Evolutionary conservation across 305 asterid species (phyloP), one percentile per base, ranked within the genome.

Genomic region (Rubia peregrina): DNA sequence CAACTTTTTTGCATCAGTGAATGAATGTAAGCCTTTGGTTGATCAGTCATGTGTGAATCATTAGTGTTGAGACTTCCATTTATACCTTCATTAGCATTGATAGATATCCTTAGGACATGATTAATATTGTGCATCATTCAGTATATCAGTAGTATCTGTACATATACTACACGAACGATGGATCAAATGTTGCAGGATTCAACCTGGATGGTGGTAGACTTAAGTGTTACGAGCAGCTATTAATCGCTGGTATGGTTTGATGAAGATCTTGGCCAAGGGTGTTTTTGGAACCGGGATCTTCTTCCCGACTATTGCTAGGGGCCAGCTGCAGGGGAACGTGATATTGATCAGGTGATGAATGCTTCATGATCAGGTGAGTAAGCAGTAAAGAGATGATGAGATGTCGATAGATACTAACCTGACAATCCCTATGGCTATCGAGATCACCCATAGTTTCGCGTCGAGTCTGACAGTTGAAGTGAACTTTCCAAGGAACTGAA

Each of bases 221-320:
- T 55, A 71, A 57, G 80, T 62, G 57, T 61, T 68, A 9, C 77
- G 79, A 71, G 80, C 70, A 75, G 87, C 88, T 7, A 93, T 81
- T 80, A 88, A 86, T 57, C 82, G 79, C 76, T 81, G 91, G 79
- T 93, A 89, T 62, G 92, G 96, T 82, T 75, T 89, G 57, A 80
- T 67, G 80, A 89, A 85, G 73, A 84, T 89, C 81, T 85, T 93
- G 46, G 87, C 95, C 44, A 93, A 77, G 62, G 96, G 98, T 16
- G 90, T 89, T 83, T 87, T 75, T 9, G 98, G 97, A 69, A 92
- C 97, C 61, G 96, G 95, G 71, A 90, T 86, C 74, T 83, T 67
- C 80, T 93, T 93, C 44, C 97, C 96, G 7, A 84, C 85, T 65
- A 82, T 60, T 40, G 96, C 98, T 65, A 93, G 96, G 67, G 97